Evolutionary conservation across 2,329 filamentous ascomycete genomes (phyloP).

Genomic region (Dactylellina parvicollis): DNA sequence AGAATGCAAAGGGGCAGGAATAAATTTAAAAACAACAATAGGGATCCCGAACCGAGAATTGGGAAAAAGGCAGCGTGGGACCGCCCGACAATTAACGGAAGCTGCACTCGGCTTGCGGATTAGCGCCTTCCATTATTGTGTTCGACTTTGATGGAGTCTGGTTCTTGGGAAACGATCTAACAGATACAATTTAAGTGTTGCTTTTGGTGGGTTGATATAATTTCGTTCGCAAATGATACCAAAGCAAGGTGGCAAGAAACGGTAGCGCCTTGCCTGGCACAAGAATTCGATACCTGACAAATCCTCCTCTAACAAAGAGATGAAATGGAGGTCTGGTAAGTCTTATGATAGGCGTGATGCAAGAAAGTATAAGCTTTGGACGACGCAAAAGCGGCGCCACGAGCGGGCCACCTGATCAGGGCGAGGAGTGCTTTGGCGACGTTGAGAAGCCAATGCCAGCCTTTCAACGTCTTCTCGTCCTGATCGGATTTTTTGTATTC

Average conservation of each 20-base stretch:
- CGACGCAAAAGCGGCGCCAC: constrained; percentile 35
- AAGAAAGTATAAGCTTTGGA: not conserved
- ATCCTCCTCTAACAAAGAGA: too few species aligned
- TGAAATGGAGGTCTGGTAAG: constrained; percentile 18
- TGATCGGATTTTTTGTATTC: not conserved
- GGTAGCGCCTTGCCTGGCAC: not conserved
- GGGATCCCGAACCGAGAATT: constrained; percentile 40
- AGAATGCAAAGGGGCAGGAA: constrained; percentile 21
- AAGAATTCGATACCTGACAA: too few species aligned
- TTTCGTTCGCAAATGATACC: constrained; percentile 1
- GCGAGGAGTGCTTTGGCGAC: not conserved
- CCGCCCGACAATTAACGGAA: constrained; percentile 41
- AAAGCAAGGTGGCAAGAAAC: not conserved
- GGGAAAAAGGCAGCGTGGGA: constrained; percentile 29
- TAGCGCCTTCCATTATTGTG: constrained; percentile 37
- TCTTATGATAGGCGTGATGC: constrained; percentile 35
- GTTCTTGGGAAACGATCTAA: constrained; percentile 32
- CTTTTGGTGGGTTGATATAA: constrained; percentile 3
- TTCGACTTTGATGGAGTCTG: constrained; percentile 27
- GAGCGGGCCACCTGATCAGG: constrained; percentile 24
- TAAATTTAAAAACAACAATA: constrained; percentile 26
- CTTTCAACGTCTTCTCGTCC: constrained; percentile 10
- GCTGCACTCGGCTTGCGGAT: constrained; percentile 12
- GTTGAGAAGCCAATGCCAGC: not conserved
- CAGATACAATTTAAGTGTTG: constrained; percentile 13